Conservation (phyloP, 2,329 filamentous ascomycete genomes). For the Eutypella sp. region DNA sequence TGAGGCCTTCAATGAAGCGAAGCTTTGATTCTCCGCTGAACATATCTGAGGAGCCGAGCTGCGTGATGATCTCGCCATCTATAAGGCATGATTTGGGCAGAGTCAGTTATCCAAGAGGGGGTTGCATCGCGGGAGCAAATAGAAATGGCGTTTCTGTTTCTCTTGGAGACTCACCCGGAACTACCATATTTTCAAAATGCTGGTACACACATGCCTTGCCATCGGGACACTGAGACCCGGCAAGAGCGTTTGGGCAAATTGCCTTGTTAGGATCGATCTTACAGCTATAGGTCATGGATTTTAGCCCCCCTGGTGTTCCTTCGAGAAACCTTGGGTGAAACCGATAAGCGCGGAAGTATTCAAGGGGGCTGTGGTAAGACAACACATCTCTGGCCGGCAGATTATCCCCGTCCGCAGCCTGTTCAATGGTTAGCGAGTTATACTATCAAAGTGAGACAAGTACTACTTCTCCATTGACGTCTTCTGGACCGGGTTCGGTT, state of each 20-base stretch:
- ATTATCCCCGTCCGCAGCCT: conserved; percentile 17
- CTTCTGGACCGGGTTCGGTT: conserved; percentile 7
- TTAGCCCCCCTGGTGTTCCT: conserved; percentile 68
- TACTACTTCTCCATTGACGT: conserved; percentile 26
- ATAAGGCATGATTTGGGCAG: conserved; percentile 26
- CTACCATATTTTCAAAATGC: conserved; percentile 70
- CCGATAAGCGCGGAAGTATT: conserved; percentile 79
- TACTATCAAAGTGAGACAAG: conserved; percentile 21
- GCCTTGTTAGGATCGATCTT: conserved; percentile 71
- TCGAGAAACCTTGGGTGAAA: conserved; percentile 76
- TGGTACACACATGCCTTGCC: conserved; percentile 69
- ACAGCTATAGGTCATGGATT: conserved; percentile 90
- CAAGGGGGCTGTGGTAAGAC: conserved; percentile 80
- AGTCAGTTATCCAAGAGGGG: conserved; percentile 46
- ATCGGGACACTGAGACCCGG: conserved; percentile 63
- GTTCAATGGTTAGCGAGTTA: conserved; percentile 23
- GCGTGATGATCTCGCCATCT: conserved; percentile 71
- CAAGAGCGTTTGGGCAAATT: conserved; percentile 72
- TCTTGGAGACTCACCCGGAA: conserved; percentile 63
- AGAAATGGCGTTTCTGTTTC: conserved; percentile 13
- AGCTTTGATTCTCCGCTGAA: conserved; percentile 57
- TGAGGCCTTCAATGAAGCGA: conserved; percentile 59
- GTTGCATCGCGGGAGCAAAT: conserved; percentile 23
- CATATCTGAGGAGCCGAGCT: conserved; percentile 63
- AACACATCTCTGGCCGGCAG: conserved; percentile 31